Evolutionary conservation across 768 basidiomycete genomes (phyloP).

Genomic region (Austroboletus festivus): DNA sequence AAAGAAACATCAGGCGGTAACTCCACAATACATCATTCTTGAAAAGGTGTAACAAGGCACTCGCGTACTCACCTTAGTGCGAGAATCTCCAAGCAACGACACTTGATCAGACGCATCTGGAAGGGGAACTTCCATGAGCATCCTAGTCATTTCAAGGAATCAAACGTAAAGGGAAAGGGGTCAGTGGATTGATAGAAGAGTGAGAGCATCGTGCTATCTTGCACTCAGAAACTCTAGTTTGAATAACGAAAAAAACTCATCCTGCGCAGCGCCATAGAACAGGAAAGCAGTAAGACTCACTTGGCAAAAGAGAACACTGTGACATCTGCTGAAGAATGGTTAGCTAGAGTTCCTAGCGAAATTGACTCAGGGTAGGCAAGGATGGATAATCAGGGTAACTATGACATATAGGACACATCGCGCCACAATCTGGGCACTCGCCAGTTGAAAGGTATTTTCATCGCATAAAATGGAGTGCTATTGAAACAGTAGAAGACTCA

Average conservation of each 20-base stretch:
- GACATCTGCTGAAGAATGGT: too few species aligned
- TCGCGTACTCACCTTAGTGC: too few species aligned
- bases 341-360: too few species aligned
- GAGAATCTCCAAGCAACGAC: too few species aligned
- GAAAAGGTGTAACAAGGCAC: background rate
- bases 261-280: constrained; percentile 25
- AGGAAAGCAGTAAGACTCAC: constrained; percentile 11
- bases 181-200: constrained; percentile 63
- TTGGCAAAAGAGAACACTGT: too few species aligned
- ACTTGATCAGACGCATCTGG: too few species aligned
- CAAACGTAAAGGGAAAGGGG: too few species aligned
- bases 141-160: background rate
- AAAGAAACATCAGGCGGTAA: constrained; percentile 76
- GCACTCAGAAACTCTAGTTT: constrained; percentile 95
- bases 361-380: background rate
- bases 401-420: constrained; percentile 74
- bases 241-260: constrained; percentile 67
- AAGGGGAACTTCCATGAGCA: too few species aligned
- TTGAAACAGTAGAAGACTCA: too few species aligned
- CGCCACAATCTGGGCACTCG: constrained; percentile 50
- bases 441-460: constrained; percentile 51
- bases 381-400: constrained; percentile 80
- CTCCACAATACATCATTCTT: constrained; percentile 54
- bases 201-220: constrained; percentile 64
- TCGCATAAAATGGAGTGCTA: too few species aligned